Base-by-base conservation (phyloP, 371 early-diverging fungal species). In the Apophysomyces elegans region DNA sequence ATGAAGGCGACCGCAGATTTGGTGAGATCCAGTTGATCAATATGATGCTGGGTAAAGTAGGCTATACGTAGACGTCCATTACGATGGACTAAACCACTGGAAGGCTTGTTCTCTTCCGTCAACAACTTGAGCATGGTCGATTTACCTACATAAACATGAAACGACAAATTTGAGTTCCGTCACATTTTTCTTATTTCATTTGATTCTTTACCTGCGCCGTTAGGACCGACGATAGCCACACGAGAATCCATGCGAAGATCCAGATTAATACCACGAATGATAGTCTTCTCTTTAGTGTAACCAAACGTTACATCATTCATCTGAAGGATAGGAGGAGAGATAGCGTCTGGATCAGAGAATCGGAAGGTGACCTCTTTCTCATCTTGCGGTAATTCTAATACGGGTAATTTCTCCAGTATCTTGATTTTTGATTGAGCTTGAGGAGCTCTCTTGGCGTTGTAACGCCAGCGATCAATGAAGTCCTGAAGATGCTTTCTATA, bases 361-460 rank as follows among this genome's bases (percentile, higher is more conserved):
- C 86, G 84, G 86, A 98, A 97, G 59, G 95, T 95, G 46, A 96
- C 89, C 4, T 85, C 74, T 78, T 84, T 91, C 66, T 89, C 96
- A 67, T 87, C 90, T 79, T 86, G 94, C 56, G 97, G 97, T 36
- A 90, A 87, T 63, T 95, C 93, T 54, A 99, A 82, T 57, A 86
- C 93, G 2, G 98, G 98, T 41, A 99, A 77, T 71, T 99, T 99
- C 75, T 99, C 98, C 63, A 99, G 83, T 65, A 98, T 93, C 86
- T 99, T 99, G 76, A 99, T 90, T 82, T 95, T 98, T 70, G 89
- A 91, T 83, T 99, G 99, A 9, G 98, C 99, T 79, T 98, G 98
- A 35, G 98, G 92, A 21, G 98, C 96, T 63, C 98, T 87, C 71
- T 97, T 98, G 47, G 99, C 98, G 83, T 98, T 99, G 80, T 95